These are phyloP conservation scores for Neonectria coccinea DNA, from an alignment of 2,329 filamentous ascomycete species.

Conservation along the genomic window DNA sequence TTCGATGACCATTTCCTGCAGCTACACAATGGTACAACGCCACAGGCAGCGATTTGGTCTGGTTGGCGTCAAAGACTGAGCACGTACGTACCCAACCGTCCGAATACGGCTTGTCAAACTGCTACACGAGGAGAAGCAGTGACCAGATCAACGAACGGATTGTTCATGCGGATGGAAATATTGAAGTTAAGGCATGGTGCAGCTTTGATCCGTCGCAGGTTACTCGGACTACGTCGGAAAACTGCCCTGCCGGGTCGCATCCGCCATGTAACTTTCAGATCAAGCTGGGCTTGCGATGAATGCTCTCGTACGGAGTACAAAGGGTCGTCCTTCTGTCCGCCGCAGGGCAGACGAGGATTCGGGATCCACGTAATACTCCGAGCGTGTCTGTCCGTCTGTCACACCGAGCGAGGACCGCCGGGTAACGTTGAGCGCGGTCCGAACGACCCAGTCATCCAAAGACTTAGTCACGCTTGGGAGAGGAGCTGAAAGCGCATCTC, in stretches of 20 bases:
- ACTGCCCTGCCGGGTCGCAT: slow-evolving; percentile 18
- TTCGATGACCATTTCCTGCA: slow-evolving; percentile 22
- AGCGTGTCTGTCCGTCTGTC: slow-evolving; percentile 17
- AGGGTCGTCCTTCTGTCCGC: not conserved
- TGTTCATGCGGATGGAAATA: not conserved
- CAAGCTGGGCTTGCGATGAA: slow-evolving; percentile 28
- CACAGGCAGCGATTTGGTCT: slow-evolving; percentile 6
- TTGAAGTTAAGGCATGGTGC: not conserved
- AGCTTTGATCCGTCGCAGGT: slow-evolving; percentile 4
- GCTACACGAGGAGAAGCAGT: slow-evolving; percentile 36
- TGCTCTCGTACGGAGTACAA: slow-evolving; percentile 16
- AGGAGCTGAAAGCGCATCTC: slow-evolving; percentile 11
- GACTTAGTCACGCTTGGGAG: not conserved
- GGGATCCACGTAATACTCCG: slow-evolving; percentile 20
- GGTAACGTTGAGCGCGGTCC: slow-evolving; percentile 18
- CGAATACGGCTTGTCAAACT: slow-evolving; percentile 34
- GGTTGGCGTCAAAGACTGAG: slow-evolving; percentile 4
- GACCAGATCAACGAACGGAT: not conserved
- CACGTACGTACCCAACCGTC: slow-evolving; percentile 21
- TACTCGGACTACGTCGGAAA: slow-evolving; percentile 9
- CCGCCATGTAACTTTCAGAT: slow-evolving; percentile 28
- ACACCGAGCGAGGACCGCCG: slow-evolving; percentile 18
- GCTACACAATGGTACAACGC: slow-evolving; percentile 18
- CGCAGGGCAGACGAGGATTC: slow-evolving; percentile 18
- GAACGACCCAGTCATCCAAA: slow-evolving; percentile 2